Evolutionary conservation across 768 basidiomycete genomes (phyloP), one percentile per base, ranked within the genome.

Genomic region (Trametes maxima): DNA sequence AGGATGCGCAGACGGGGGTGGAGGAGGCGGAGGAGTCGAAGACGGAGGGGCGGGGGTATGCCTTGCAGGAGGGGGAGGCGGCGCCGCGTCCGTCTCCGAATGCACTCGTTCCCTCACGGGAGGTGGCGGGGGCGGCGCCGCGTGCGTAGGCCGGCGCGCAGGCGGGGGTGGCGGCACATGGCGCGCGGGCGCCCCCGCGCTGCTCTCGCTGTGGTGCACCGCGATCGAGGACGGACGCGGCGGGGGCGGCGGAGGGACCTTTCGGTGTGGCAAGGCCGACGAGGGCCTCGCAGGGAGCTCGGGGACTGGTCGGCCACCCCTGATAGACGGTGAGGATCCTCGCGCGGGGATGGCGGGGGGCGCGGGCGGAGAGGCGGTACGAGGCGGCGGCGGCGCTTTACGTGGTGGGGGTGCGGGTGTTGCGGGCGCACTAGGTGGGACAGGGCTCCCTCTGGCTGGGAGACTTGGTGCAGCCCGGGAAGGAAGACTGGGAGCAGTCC

Each of bases 111-210:
- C 75, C 8, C 75, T 70, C 1, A 71, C 69, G 36, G 75, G 74
- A 37, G 72, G 70, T 22, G 71, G 71, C 19, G 71, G 63, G 0
- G 67, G 68, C 10, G 70, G 64, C 11, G 67, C 68, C 5, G 66
- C 63, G 57, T 63, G 62, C 6, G 66, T 50, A 21, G 54, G 56
- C 60, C 60, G 71, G 10, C 75, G 71, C 35, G 72, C 70, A 10
- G 81, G 78, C 11, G 79, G 80, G n/a, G 75, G 76, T 0, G 82
- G 80, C 0, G 77, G 79, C 10, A 74, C 70, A 53, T 76, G 71
- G 1, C 77, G 54, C 61, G 63, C 39, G 0, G 71, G 70, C 2
- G 70, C 56, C 28, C 62, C 59, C 2, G 75, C 70, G n/a, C 57
- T 67, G 22, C 57, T 63, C 37, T 64, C 62, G n/a, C 57, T 59